Evolutionary conservation across 495 filamentous ascomycete genomes (phyloP).

Genomic region (Collariella sp.): DNA sequence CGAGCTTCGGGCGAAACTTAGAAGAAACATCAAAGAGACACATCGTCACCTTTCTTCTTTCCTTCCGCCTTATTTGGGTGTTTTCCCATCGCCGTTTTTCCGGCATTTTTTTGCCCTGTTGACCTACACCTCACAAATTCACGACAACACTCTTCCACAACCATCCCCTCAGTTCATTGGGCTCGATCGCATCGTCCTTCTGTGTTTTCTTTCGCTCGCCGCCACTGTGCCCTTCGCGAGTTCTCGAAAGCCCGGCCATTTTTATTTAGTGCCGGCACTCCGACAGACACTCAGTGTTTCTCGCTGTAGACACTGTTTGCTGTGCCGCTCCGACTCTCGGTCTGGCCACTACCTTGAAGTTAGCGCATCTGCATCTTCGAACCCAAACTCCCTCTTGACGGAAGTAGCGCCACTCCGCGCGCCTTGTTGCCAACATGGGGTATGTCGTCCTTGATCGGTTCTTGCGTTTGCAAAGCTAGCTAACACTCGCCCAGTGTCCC

Average conservation of each 20-base stretch:
- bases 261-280: constrained; percentile 29
- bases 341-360: not conserved
- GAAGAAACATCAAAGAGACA: not conserved
- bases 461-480: not conserved
- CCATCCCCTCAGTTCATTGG: not conserved
- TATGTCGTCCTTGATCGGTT: constrained; percentile 2
- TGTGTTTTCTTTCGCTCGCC: not conserved
- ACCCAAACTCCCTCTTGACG: not conserved
- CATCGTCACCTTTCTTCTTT: not conserved
- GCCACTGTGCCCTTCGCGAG: not conserved
- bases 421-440: constrained; percentile 22
- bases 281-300: not conserved
- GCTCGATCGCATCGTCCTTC: not conserved
- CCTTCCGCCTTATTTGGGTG: not conserved
- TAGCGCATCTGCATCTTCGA: not conserved
- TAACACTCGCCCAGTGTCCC: constrained; percentile 67
- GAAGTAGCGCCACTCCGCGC: constrained; percentile 5
- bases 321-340: not conserved
- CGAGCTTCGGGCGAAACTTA: not conserved
- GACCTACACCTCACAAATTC: not conserved
- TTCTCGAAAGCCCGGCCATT: constrained; percentile 27
- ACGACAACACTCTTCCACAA: not conserved
- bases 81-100: not conserved
- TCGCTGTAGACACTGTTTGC: not conserved
- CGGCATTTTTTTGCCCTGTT: not conserved